Base-by-base conservation (phyloP, 306 rosid species). In the Arachis stenosperma region DNA sequence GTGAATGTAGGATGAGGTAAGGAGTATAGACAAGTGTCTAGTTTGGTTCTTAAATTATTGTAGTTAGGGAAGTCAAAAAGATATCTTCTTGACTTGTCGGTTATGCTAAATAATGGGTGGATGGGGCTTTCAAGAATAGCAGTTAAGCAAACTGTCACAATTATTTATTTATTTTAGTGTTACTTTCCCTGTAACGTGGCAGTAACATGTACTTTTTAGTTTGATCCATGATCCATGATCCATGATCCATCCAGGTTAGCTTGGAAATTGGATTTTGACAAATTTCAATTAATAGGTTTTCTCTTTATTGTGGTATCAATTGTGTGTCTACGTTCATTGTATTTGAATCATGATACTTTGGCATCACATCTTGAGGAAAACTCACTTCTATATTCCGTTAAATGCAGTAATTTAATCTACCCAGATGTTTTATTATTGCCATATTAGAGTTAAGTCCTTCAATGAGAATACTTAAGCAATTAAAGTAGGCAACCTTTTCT, bases 81-180 rank as follows among this genome's bases (percentile, higher is more conserved):
- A 22, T 0, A 22, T 22, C 27, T 22, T 22, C 27, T 22, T 22
- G 27, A 1, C 27, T 70, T 70, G 9, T 47, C 22, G 58, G 10
- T 77, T 69, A 36, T 62, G 77, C 62, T 68, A 71, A 22, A 64
- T 71, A 22, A 64, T 71, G 73, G 37, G n/a, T 17, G 60, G 6
- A 6, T 13, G 54, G 66, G 33, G 12, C 2, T 6, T 39, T 56
- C 51, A 56, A 33, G 7, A 27, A 76, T 46, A 52, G 15, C 39
- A 59, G 56, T 61, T 58, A 22, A 47, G 39, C 14, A 9, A 41
- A 22, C 39, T 41, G 52, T 29, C 37, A 2, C 37, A 2, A 33
- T 33, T 33, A 33, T 33, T 9, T n/a, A 60, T n/a, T 42, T 14
- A 11, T 51, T 50, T 17, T 61, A 37, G 17, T 43, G 73, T 64